Conservation (phyloP, 805 yeast genomes). For the Clavispora asparagi region DNA sequence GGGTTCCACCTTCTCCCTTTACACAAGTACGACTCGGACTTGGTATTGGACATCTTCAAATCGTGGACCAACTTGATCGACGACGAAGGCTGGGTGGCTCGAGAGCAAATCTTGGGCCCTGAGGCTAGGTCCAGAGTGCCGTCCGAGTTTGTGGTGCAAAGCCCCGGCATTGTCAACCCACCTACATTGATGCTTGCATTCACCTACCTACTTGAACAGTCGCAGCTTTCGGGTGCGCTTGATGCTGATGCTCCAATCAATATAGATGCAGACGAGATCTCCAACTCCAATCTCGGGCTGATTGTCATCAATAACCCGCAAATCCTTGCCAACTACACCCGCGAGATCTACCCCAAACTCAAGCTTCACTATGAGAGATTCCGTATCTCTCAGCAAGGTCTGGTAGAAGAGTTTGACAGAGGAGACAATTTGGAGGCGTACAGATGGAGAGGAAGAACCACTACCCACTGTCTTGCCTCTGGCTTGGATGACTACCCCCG, state of each 20-base stretch:
- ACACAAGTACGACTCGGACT: conserved; percentile 75
- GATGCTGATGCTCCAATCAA: conserved; percentile 12
- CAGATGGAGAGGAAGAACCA: conserved; percentile 91
- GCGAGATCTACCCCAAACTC: conserved; percentile 68
- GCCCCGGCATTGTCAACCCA: conserved; percentile 89
- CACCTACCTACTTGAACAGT: conserved; percentile 42
- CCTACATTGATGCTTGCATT: conserved; percentile 84
- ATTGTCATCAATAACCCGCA: conserved; percentile 55
- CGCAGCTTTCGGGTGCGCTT: conserved; percentile 2
- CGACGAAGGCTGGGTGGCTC: conserved; percentile 92
- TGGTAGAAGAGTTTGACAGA: conserved; percentile 65
- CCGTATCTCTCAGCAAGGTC: conserved; percentile 74
- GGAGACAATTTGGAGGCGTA: conserved; percentile 54
- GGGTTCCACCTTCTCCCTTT: conserved; percentile 89
- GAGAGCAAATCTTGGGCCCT: conserved; percentile 89
- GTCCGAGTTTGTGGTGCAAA: conserved; percentile 73
- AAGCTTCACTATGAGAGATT: conserved; percentile 82
- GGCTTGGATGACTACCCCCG: conserved; percentile 97
- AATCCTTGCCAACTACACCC: conserved; percentile 53
- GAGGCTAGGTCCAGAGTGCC: conserved; percentile 91
- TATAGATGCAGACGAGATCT: conserved; percentile 12
- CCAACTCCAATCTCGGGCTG: conserved; percentile 36
- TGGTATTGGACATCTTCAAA: conserved; percentile 70
- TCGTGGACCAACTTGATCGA: conserved; percentile 89
- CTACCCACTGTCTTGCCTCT: conserved; percentile 80